These are phyloP conservation scores for Oryza brachyantha DNA, from an alignment of 176 grass and related monocot species.

Conservation along the genomic window DNA sequence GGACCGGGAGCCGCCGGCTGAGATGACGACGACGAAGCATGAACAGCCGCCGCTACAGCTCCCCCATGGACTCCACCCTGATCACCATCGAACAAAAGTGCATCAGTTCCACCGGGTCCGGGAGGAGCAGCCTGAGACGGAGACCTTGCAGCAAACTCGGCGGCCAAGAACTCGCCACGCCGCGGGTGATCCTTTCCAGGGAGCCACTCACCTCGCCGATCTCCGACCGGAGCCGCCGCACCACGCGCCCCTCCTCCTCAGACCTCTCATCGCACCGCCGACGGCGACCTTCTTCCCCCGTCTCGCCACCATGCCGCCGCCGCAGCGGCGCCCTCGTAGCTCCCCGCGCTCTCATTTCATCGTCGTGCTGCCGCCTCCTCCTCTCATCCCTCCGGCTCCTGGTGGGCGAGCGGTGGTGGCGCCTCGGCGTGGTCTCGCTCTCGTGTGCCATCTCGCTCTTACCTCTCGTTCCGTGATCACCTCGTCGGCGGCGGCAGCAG, in stretches of 20 bases:
- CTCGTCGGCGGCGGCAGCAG: too few relatives aligned
- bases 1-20: not conserved
- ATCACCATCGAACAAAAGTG: not conserved
- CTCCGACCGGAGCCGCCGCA: constrained; percentile 12
- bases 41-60: too few relatives aligned
- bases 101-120: not conserved
- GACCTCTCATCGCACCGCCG: too few relatives aligned
- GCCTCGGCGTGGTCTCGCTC: not conserved
- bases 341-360: not conserved
- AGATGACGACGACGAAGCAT: not conserved
- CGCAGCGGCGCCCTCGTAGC: too few relatives aligned
- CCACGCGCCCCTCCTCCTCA: not conserved
- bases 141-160: too few relatives aligned
- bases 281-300: too few relatives aligned
- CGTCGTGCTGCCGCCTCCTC: not conserved
- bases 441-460: not conserved
- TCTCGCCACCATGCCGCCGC: not conserved
- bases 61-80: not conserved
- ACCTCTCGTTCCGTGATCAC: not conserved
- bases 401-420: not conserved
- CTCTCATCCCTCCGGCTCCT: not conserved
- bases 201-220: constrained; percentile 22
- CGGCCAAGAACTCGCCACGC: not conserved
- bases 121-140: not conserved
- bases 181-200: not conserved